Percentiles rank a stretch among this genome's conserved stretches.
These are phyloP conservation scores for Penicillium crustosum DNA, from an alignment of 2,329 filamentous ascomycete species.

Conservation along the genomic window DNA sequence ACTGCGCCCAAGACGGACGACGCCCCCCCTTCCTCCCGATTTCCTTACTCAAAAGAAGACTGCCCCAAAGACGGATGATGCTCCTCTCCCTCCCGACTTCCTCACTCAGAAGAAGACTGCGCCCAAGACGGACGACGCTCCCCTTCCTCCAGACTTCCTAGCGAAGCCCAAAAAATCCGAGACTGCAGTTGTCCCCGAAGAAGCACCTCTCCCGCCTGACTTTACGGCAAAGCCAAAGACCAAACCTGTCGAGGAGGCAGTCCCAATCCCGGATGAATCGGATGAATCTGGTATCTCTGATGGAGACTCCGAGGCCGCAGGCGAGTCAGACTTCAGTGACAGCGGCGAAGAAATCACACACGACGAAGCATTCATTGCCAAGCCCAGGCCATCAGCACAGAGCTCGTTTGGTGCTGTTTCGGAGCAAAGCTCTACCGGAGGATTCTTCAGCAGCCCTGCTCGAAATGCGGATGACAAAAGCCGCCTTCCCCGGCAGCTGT, in stretches of 20 bases:
- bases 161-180: conserved; percentile 13
- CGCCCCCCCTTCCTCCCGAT: conserved; percentile 21
- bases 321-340: conserved; percentile 46
- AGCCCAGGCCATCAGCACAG: conserved; percentile 44
- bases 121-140: conserved; percentile 2
- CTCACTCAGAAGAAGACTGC: conserved; percentile 2
- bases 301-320: conserved; percentile 33
- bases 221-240: conserved; percentile 24
- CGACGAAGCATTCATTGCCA: conserved; percentile 38
- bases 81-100: conserved; percentile 27
- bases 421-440: conserved; percentile 40
- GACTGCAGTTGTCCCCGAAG: conserved; percentile 11
- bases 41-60: conserved; percentile 20
- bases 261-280: conserved; percentile 38
- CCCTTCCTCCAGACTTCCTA: conserved; percentile 34
- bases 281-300: conserved; percentile 18
- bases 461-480: conserved; percentile 29
- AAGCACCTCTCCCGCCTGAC: conserved; percentile 28
- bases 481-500: conserved; percentile 37
- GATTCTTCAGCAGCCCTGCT: conserved; percentile 42
- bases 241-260: conserved; percentile 23
- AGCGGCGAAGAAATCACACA: conserved; percentile 49
- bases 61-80: conserved; percentile 19
- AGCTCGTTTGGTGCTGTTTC: conserved; percentile 45
- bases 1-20: not conserved